Evolutionary conservation across 2,329 filamentous ascomycete species (phyloP), one percentile per base, ranked within the genome.

Genomic region (Botrytis tulipae): DNA sequence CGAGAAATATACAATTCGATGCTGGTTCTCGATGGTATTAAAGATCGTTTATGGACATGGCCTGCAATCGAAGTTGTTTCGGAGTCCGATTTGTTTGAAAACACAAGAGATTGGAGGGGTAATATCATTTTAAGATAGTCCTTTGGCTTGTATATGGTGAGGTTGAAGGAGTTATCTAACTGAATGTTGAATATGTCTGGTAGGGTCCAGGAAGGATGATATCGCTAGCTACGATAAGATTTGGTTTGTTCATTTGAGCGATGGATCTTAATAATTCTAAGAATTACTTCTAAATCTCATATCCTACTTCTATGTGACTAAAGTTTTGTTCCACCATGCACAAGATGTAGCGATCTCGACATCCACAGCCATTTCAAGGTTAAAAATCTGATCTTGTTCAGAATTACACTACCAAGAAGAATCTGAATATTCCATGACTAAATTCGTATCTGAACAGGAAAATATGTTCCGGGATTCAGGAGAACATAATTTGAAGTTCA

Each of bases 391-490:
- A 40, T 10, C 10, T 40, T 2, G 12, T 12, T 40, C 12, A 40
- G 2, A 40, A 14, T 40, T 40, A 40, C 37, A 40, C 37, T 40
- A 2, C 3, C 37, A 40, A 40, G 37, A 40, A 40, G 12, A 12
- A 40, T 40, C 37, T 12, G 10, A 40, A 40, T 3, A 40, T 40
- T 40, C 37, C 1, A 40, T 10, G 10, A 40, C 10, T 1, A 40
- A 12, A 40, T 40, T 40, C 10, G 37, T 40, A 40, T 40, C 37
- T 40, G 37, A 40, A 40, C 2, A 40, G 37, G 12, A 12, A 12
- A 40, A 10, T 0, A 14, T 40, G 12, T 0, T 40, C 0, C 2
- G 1, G 0, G 2, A 3, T 0, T 3, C 37, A 40, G 37, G 2
- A 12, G 2, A 40, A 35, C 35, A 35, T 35, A 7, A 4, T 7